A percentile compares a stretch with the other conserved stretches of the same genome.
phyloP scores from a whole-genome alignment of 202 grass and related monocot species.

The Setaria viridis region DNA sequence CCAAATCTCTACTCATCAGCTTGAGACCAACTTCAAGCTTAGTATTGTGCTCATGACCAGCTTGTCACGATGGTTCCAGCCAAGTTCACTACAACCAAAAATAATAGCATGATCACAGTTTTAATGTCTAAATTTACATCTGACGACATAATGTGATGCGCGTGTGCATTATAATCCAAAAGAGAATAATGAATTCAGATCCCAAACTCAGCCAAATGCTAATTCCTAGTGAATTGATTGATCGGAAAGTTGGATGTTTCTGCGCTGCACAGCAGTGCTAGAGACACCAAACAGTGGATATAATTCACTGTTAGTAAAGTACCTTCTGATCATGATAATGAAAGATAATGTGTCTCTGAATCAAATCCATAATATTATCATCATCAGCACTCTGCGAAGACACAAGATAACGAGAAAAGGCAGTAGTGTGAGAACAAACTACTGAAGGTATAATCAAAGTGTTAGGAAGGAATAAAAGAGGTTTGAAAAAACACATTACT shows the following conservation, averaged over 20 bases:
- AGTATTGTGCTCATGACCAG: not conserved
- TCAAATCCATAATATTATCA: slow-evolving; percentile 82
- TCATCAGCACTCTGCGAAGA: slow-evolving; percentile 64
- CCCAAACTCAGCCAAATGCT: not conserved
- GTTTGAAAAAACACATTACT: not conserved
- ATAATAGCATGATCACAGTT: not conserved
- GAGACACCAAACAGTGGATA: slow-evolving; percentile 38
- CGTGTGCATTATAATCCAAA: slow-evolving; percentile 1
- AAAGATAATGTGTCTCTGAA: slow-evolving; percentile 78
- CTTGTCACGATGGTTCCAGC: slow-evolving; percentile 11
- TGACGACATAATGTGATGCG: not conserved
- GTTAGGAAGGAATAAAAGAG: slow-evolving; percentile 34
- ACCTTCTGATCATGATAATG: slow-evolving; percentile 87
- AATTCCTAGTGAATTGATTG: not conserved
- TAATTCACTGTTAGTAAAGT: slow-evolving; percentile 35
- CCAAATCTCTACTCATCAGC: slow-evolving; percentile 19
- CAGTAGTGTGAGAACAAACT: slow-evolving; percentile 42
- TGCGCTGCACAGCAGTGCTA: not conserved
- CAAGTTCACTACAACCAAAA: slow-evolving; percentile 24
- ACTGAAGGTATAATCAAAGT: slow-evolving; percentile 32
- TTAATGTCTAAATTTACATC: slow-evolving; percentile 4
- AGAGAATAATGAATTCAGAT: not conserved
- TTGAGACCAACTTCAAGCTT: slow-evolving; percentile 5
- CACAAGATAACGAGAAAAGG: slow-evolving; percentile 41
- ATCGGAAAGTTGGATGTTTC: slow-evolving; percentile 27